Evolutionary conservation across 2,329 filamentous ascomycete species (phyloP), one percentile per base, ranked within the genome.

Genomic region (Aspergillus pseudoglaucus): DNA sequence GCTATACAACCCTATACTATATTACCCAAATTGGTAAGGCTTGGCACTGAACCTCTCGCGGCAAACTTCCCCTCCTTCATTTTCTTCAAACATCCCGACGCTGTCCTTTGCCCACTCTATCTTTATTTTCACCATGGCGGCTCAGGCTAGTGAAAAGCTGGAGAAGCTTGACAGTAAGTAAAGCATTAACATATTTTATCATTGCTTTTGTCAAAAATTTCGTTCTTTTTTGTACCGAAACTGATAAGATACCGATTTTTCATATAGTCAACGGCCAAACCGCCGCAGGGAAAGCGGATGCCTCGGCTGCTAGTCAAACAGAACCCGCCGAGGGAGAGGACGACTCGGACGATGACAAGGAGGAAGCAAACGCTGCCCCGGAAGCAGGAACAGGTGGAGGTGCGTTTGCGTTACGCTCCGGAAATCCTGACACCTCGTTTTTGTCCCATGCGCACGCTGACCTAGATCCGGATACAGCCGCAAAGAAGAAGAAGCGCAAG

Each of bases 401-500:
- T 67, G 53, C 48, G 61, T 57, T 39, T 37, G 33, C n/a, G n/a
- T 37, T n/a, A 37, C 33, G 33, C 17, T n/a, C 33, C 33, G n/a
- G 33, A 14, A n/a, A 8, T n/a, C 7, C n/a, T n/a, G 17, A 37
- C 33, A 37, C n/a, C n/a, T 35, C 33, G 3, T 17, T 35, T 5
- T 10, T 15, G 15, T 5, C 33, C 33, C 14, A 17, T 9, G 33
- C n/a, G 33, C 33, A 35, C n/a, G n/a, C 33, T 35, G 9, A 42
- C 17, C 42, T 44, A 30, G 44, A 25, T 18, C 41, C 27, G 30
- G n/a, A 51, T 27, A 60, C 58, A 63, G 70, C 62, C 37, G 70
- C 71, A 45, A 89, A 89, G 74, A 89, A 90, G 74, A 91, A 90
- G 77, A 89, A 88, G 78, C 88, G 84, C 76, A 85, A 82, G 72